A percentile compares a stretch with the other conserved stretches of the same genome.
phyloP scores from a whole-genome alignment of 257 asterid species.

The Cynanchum wilfordii region DNA sequence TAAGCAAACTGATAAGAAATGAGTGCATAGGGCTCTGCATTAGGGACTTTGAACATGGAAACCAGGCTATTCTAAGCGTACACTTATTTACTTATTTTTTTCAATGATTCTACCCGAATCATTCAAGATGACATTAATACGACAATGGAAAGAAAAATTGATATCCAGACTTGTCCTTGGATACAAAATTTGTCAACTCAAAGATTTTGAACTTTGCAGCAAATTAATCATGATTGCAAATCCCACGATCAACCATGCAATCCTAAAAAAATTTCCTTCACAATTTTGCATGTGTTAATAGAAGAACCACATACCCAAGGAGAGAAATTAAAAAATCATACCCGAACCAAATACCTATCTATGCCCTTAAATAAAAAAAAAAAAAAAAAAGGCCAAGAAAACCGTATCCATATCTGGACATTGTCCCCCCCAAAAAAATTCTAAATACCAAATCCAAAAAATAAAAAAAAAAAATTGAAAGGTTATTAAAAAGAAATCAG shows the following conservation, averaged over 20 bases:
- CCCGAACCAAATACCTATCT: not conserved
- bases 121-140: not conserved
- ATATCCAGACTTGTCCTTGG: not conserved
- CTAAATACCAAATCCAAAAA: not conserved
- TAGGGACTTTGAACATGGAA: not conserved
- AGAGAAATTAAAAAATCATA: not conserved
- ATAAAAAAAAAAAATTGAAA: not conserved
- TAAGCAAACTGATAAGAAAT: not conserved
- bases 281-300: not conserved
- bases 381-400: not conserved
- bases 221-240: not conserved
- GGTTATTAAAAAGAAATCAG: not conserved
- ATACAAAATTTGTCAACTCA: not conserved
- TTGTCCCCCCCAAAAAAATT: not conserved
- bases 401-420: not conserved
- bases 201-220: not conserved
- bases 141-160: not conserved
- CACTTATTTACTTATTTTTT: not conserved
- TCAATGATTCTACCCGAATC: not conserved
- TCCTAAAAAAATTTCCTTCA: not conserved
- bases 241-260: not conserved
- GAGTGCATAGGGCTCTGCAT: not conserved
- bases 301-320: not conserved
- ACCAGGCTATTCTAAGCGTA: not conserved
- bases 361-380: too few relatives aligned